These are phyloP conservation scores for Pythium plurisporium DNA, from an alignment of 352 stramenopile genomes.

Conservation along the genomic window DNA sequence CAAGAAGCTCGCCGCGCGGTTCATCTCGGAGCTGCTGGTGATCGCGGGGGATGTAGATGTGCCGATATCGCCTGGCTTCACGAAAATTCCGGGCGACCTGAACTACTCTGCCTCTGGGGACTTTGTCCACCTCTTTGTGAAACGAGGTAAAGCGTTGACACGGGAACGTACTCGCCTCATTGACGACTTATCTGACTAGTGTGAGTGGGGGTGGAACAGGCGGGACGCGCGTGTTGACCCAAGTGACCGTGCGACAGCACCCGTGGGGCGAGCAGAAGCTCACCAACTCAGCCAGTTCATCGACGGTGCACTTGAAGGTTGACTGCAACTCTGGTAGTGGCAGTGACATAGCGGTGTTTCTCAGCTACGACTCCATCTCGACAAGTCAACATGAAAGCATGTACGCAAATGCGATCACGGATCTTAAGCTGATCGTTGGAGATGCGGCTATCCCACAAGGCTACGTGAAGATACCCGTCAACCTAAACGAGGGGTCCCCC, in stretches of 20 bases:
- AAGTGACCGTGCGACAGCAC: constrained; percentile 2
- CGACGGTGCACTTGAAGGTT: constrained; percentile 2
- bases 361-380: constrained; percentile 29
- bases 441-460: constrained; percentile 19
- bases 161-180: too few relatives aligned
- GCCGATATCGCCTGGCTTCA: constrained; percentile 42
- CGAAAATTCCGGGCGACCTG: constrained; percentile 47
- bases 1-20: constrained; percentile 27
- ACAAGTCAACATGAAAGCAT: constrained; percentile 25
- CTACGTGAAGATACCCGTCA: constrained; percentile 49
- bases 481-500: constrained; percentile 45
- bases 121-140: constrained; percentile 71
- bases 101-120: constrained; percentile 60
- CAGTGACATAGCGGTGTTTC: constrained; percentile 21
- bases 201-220: background rate
- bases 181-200: background rate
- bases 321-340: constrained; percentile 32
- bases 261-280: background rate
- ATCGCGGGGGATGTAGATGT: constrained; percentile 56
- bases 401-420: constrained; percentile 50
- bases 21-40: constrained; percentile 63
- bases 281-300: background rate
- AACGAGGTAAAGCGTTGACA: constrained; percentile 34
- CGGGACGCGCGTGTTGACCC: background rate
- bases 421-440: constrained; percentile 44